These are phyloP conservation scores for Podila verticillata DNA, from an alignment of 192 early-diverging fungal genomes.

Conservation along the genomic window DNA sequence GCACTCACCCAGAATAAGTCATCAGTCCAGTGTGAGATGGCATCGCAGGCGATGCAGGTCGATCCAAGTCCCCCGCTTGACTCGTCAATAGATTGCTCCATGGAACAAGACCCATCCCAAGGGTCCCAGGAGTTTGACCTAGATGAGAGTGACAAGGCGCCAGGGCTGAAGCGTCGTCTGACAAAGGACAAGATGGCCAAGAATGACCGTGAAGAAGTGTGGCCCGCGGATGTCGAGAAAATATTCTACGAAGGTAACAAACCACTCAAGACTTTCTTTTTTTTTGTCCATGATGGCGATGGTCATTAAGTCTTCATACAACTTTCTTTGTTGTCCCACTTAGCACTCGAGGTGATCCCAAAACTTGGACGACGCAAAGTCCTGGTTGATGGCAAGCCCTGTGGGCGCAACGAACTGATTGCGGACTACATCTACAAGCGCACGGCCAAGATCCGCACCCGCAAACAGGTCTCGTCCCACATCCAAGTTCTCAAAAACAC, in stretches of 20 bases:
- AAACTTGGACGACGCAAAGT: conserved; percentile 64
- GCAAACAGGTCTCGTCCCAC: conserved; percentile 85
- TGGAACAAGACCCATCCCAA: background rate
- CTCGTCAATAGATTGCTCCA: background rate
- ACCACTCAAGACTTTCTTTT: background rate
- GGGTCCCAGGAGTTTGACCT: background rate
- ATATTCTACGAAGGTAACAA: conserved; percentile 66
- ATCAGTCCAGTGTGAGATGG: background rate
- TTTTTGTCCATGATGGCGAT: background rate
- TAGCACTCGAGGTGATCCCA: conserved; percentile 63
- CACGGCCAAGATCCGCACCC: conserved; percentile 69
- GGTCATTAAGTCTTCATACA: too few relatives aligned
- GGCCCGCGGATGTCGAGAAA: conserved; percentile 70
- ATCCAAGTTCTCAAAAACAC: conserved; percentile 83
- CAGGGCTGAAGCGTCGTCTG: conserved; percentile 22
- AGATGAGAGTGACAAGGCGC: background rate
- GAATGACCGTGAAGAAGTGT: conserved; percentile 48
- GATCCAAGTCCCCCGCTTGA: background rate
- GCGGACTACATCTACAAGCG: conserved; percentile 79
- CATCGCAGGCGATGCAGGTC: background rate
- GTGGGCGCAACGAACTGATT: conserved; percentile 78
- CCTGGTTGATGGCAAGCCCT: conserved; percentile 63
- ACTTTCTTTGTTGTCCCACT: background rate
- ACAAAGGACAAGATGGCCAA: conserved; percentile 39
- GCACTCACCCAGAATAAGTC: conserved; percentile 17